Conservation (phyloP, 495 filamentous ascomycete species). For the Podospora comata region DNA sequence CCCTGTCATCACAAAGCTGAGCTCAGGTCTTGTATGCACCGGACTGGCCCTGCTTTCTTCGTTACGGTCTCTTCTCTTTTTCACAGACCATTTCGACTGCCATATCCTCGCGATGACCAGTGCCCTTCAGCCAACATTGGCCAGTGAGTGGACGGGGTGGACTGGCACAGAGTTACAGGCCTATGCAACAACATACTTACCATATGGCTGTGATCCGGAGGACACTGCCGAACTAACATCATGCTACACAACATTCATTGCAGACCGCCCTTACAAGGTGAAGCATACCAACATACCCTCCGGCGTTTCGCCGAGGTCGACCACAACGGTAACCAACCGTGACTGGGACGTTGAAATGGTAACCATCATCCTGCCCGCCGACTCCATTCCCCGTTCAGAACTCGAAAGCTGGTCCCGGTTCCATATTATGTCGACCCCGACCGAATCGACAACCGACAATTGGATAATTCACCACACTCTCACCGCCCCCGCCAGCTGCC, state of each 20-base stretch:
- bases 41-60: not conserved
- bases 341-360: slow-evolving; percentile 33
- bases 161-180: not conserved
- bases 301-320: not conserved
- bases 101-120: not conserved
- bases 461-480: slow-evolving; percentile 20
- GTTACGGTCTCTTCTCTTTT: not conserved
- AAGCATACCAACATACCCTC: not conserved
- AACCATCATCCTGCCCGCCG: slow-evolving; percentile 36
- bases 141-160: not conserved
- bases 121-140: not conserved
- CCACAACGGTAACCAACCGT: not conserved
- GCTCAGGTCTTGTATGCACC: not conserved
- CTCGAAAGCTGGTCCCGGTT: slow-evolving; percentile 7
- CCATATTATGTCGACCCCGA: slow-evolving; percentile 25
- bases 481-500: slow-evolving; percentile 39
- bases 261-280: not conserved
- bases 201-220: not conserved
- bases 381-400: slow-evolving; percentile 19
- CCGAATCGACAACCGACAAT: not conserved
- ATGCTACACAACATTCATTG: not conserved
- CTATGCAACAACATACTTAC: not conserved
- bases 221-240: not conserved
- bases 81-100: not conserved
- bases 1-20: too few relatives aligned